Evolutionary conservation across 352 stramenopile genomes (phyloP), one percentile per base, ranked within the genome.

Genomic region (Pythium chondricola): DNA sequence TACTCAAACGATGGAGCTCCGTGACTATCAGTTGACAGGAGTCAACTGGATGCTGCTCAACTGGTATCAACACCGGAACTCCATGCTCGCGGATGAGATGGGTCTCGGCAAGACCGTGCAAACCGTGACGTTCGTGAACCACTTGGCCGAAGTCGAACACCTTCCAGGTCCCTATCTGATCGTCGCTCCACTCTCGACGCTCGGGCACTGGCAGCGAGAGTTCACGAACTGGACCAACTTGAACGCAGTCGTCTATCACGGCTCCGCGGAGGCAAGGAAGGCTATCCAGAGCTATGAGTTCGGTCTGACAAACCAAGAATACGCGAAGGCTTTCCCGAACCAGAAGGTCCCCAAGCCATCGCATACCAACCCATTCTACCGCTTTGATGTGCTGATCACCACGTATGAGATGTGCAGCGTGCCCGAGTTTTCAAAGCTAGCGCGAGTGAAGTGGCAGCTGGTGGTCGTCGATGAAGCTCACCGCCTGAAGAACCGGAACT

Each of bases 71-170:
- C 70, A 83, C n/a, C 91, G 97, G 14, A 96, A 95, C 49, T 99
- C 89, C 54, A 98, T 99, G 69, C 78, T 99, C 8, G 97, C 97
- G 7, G 97, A 99, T 65, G 97, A 99, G 68, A 99, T 99, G 96
- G 97, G 88, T 10, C 73, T 98, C 0, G 91, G 90, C 41, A 97
- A 98, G 67, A 97, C 94, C 3, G 81, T 97, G 31, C 97, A 99
- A 59, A 95, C 90, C 0, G 88, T 97, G 14, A 87, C 88, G 53
- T 97, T 91, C 48, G 68, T 99, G 39, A 97, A 99, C 59, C 95
- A 99, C 58, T 68, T 99, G 27, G 87, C 85, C 21, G 72, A 85
- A n/a, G 86, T 97, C 5, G 95, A 99, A 63, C 94, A 96, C 42
- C 67, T 96, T 26, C 75, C 85, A 8, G 94, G 93, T 13, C 97